Evolutionary conservation across 2,329 filamentous ascomycete species (phyloP), one percentile per base, ranked within the genome.

Genomic region (Neonectria ditissima): DNA sequence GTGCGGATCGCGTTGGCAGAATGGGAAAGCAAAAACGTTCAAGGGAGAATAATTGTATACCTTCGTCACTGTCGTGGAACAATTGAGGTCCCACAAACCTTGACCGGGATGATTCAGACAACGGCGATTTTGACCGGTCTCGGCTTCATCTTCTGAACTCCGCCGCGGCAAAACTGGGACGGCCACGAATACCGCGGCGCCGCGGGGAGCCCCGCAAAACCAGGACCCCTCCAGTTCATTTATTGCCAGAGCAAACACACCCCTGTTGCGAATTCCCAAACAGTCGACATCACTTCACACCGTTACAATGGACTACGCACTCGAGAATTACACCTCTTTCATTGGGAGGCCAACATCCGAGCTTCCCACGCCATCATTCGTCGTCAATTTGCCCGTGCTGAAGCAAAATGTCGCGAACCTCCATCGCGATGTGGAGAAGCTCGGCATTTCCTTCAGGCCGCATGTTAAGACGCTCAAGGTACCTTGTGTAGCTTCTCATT

Each of bases 391-490:
- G 51, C 75, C 78, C 0, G 67, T 78, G 1, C 64, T 82, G 3
- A 74, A 81, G 69, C 71, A 63, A 34, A 82, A 82, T 51, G 75
- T 79, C 41, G 68, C 75, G 3, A 71, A 63, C 7, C 63, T 82
- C 2, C 77, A 79, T 18, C 68, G 69, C 2, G 79, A 82, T 76
- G 79, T 82, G 10, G 74, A 80, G 22, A 71, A 71, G 18, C 64
- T 80, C 0, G 77, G 76, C 0, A 76, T 82, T 28, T 62, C 68
- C 4, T 82, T 82, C 26, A 69, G 80, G 20, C 79, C 80, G 18
- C 80, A 82, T 65, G 77, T 82, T n/a, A 82, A 82, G 66, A 82
- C 80, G 0, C 73, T 82, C 24, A 82, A 82, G 75, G 80, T 79
- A 41, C 2, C 34, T 37, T 20, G 18, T 1, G 4, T 3, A n/a